Evolutionary conservation across 2,329 filamentous ascomycete species (phyloP).

Genomic region (Nemania sp.): DNA sequence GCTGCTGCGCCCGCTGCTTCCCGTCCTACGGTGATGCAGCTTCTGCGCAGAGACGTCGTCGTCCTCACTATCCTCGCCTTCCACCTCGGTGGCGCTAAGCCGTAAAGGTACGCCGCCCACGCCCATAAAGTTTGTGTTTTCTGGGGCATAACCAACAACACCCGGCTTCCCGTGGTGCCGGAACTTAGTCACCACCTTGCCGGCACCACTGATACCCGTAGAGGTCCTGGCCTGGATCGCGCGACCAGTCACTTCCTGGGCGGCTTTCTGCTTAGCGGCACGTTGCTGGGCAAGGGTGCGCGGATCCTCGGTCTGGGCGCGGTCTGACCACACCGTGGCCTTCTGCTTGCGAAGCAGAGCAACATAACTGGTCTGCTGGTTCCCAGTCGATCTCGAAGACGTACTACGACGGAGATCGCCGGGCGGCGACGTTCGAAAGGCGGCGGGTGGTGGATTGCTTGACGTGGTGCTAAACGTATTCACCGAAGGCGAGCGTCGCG

Average conservation of each 20-base stretch:
- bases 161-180: constrained; percentile 82
- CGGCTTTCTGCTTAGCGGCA: constrained; percentile 83
- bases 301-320: constrained; percentile 89
- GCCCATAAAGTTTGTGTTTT: constrained; percentile 68
- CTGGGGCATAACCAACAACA: constrained; percentile 76
- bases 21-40: constrained; percentile 68
- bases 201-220: constrained; percentile 63
- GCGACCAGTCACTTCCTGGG: constrained; percentile 77
- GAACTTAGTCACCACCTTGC: constrained; percentile 81
- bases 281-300: constrained; percentile 79
- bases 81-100: constrained; percentile 92
- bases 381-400: constrained; percentile 72
- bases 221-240: constrained; percentile 56
- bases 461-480: constrained; percentile 71
- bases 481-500: constrained; percentile 65
- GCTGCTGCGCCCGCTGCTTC: constrained; percentile 76
- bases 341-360: constrained; percentile 96
- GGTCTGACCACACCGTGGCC: constrained; percentile 97
- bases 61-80: constrained; percentile 81
- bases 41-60: constrained; percentile 59
- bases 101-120: constrained; percentile 84
- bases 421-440: constrained; percentile 58
- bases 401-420: constrained; percentile 73
- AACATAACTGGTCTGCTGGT: constrained; percentile 77
- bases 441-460: constrained; percentile 64